These are phyloP conservation scores for Sextonia rubra DNA, from an alignment of 164 flowering plant genomes.

Conservation along the genomic window DNA sequence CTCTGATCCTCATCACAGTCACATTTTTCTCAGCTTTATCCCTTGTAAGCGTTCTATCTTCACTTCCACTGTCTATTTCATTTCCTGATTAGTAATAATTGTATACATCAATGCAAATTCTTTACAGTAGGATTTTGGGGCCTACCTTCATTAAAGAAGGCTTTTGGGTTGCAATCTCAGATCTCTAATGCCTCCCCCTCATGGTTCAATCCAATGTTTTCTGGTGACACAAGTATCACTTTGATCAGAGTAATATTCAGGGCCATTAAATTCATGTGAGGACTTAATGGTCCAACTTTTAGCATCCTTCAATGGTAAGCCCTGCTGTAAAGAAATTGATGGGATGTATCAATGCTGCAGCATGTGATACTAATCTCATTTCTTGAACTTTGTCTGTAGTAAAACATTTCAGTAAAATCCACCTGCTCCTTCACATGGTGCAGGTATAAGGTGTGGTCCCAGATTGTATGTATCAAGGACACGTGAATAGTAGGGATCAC, in stretches of 20 bases:
- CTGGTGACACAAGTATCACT: background rate
- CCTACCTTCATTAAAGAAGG: background rate
- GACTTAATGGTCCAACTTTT: background rate
- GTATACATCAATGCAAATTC: background rate
- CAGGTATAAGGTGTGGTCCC: background rate
- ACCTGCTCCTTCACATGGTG: background rate
- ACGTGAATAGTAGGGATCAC: background rate
- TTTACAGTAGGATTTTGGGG: background rate
- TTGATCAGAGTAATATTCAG: background rate
- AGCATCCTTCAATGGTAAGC: background rate
- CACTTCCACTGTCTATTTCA: background rate
- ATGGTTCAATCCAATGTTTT: background rate
- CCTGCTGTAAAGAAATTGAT: background rate
- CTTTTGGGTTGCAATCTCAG: background rate
- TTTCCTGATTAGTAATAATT: background rate
- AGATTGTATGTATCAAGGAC: background rate
- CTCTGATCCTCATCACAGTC: slow-evolving; percentile 64
- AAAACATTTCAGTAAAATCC: background rate
- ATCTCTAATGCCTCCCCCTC: background rate
- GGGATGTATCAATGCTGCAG: background rate
- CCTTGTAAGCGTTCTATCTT: slow-evolving; percentile 46
- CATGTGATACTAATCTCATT: background rate
- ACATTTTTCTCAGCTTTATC: slow-evolving; percentile 62
- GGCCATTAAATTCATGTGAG: background rate
- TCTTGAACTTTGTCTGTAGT: background rate